These are phyloP conservation scores for Sugiyamaella qingdaonensis DNA, from an alignment of 805 yeast species.

Conservation along the genomic window DNA sequence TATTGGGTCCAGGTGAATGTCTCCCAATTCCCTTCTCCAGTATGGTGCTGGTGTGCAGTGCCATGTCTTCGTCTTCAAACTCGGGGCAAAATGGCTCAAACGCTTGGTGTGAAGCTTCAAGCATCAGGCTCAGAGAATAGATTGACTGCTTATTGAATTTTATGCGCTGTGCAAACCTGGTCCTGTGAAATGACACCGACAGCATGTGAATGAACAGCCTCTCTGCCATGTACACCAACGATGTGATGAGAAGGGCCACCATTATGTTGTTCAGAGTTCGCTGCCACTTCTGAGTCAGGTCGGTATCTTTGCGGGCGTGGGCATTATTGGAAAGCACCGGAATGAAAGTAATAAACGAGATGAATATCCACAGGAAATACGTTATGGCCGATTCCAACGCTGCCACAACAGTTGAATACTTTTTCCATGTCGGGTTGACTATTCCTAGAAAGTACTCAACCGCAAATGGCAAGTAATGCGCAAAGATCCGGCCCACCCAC, in stretches of 20 bases:
- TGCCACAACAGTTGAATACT: slow-evolving; percentile 29
- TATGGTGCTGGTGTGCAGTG: slow-evolving; percentile 26
- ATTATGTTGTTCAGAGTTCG: slow-evolving; percentile 31
- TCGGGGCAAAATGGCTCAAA: slow-evolving; percentile 35
- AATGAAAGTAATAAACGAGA: slow-evolving; percentile 35
- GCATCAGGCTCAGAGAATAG: slow-evolving; percentile 28
- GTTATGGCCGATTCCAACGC: slow-evolving; percentile 35
- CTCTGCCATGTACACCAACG: slow-evolving; percentile 35
- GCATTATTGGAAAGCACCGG: slow-evolving; percentile 32
- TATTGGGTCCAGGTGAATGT: slow-evolving; percentile 19
- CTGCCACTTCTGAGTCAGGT: slow-evolving; percentile 34
- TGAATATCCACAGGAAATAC: slow-evolving; percentile 33
- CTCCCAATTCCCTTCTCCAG: slow-evolving; percentile 15
- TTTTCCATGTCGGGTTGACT: slow-evolving; percentile 30
- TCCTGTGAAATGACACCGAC: slow-evolving; percentile 38
- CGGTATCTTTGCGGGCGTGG: slow-evolving; percentile 20
- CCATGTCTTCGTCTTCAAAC: slow-evolving; percentile 35
- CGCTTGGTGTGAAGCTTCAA: slow-evolving; percentile 31
- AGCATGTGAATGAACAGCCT: slow-evolving; percentile 35
- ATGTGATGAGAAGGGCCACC: slow-evolving; percentile 35
- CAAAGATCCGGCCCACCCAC: slow-evolving; percentile 31
- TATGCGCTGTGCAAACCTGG: slow-evolving; percentile 37
- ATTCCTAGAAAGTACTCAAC: slow-evolving; percentile 29
- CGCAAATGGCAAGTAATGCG: slow-evolving; percentile 33
- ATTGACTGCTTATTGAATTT: slow-evolving; percentile 33